phyloP scores from a whole-genome alignment of 768 basidiomycete species.

The Leccinum boreale region DNA sequence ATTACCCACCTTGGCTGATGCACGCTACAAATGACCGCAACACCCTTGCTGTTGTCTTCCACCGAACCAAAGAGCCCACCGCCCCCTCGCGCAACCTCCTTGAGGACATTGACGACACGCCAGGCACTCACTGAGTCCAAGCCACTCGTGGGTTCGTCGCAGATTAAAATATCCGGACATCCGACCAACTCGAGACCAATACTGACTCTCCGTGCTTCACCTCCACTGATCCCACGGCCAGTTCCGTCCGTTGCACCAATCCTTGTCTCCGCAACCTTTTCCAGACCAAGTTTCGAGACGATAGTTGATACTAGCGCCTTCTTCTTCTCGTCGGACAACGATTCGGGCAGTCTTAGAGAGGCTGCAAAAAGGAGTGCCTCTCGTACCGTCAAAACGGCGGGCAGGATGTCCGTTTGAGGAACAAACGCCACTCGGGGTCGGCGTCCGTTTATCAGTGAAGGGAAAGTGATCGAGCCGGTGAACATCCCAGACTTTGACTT shows the following conservation, averaged over 20 bases:
- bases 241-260: constrained; percentile 68
- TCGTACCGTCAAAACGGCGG: constrained; percentile 46
- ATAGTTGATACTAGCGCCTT: constrained; percentile 66
- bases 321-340: constrained; percentile 59
- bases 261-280: constrained; percentile 61
- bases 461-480: constrained; percentile 63
- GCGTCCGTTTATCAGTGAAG: constrained; percentile 30
- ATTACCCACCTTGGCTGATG: constrained; percentile 74
- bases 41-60: constrained; percentile 51
- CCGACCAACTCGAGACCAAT: constrained; percentile 89
- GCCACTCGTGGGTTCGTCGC: constrained; percentile 84
- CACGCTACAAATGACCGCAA: constrained; percentile 81
- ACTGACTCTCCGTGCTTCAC: constrained; percentile 86
- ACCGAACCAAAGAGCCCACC: constrained; percentile 21
- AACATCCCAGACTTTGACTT: constrained; percentile 72
- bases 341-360: constrained; percentile 64
- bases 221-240: constrained; percentile 83
- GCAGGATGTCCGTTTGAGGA: constrained; percentile 82
- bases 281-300: constrained; percentile 76
- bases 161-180: constrained; percentile 76
- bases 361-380: no score
- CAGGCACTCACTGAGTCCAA: constrained; percentile 87
- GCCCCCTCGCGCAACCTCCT: constrained; percentile 60
- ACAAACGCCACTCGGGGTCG: constrained; percentile 76
- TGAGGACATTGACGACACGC: constrained; percentile 74